phyloP scores from a whole-genome alignment of 2,329 filamentous ascomycete species.

The Bipolaris gigantea region DNA sequence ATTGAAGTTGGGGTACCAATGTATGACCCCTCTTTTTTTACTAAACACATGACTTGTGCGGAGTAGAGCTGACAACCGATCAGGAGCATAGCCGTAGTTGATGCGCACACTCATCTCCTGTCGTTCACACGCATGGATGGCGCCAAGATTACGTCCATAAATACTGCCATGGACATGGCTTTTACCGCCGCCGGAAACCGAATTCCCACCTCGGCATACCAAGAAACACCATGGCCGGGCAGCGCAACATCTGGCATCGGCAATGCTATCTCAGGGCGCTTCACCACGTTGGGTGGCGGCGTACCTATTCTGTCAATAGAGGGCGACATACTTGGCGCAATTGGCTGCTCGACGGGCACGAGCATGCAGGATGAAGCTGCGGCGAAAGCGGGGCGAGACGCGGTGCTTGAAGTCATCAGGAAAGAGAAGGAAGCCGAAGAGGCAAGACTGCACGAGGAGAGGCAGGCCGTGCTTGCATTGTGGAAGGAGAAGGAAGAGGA shows the following conservation, averaged over 20 bases:
- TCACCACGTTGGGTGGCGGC: slow-evolving; percentile 57
- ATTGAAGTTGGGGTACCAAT: slow-evolving; percentile 38
- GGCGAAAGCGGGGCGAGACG: slow-evolving; percentile 54
- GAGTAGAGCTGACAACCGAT: neutral
- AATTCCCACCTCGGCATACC: slow-evolving; percentile 54
- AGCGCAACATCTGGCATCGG: slow-evolving; percentile 54
- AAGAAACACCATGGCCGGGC: slow-evolving; percentile 54
- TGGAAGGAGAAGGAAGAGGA: slow-evolving; percentile 32
- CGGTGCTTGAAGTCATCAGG: slow-evolving; percentile 41
- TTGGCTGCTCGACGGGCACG: slow-evolving; percentile 58
- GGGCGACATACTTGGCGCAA: slow-evolving; percentile 55
- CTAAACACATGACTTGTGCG: neutral
- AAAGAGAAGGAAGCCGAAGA: slow-evolving; percentile 23
- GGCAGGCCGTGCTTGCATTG: slow-evolving; percentile 23
- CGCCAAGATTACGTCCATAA: slow-evolving; percentile 55
- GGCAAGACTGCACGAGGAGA: slow-evolving; percentile 22
- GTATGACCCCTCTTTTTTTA: slow-evolving; percentile 17
- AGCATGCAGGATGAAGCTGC: slow-evolving; percentile 57
- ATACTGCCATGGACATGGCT: slow-evolving; percentile 64
- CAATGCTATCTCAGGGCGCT: slow-evolving; percentile 53
- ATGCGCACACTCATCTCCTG: slow-evolving; percentile 48
- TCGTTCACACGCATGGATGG: slow-evolving; percentile 51
- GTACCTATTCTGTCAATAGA: slow-evolving; percentile 52
- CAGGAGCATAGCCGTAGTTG: slow-evolving; percentile 54
- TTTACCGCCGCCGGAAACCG: slow-evolving; percentile 59